phyloP scores from a whole-genome alignment of 2,329 filamentous ascomycete genomes.

The Drechslerella coelobrocha region DNA sequence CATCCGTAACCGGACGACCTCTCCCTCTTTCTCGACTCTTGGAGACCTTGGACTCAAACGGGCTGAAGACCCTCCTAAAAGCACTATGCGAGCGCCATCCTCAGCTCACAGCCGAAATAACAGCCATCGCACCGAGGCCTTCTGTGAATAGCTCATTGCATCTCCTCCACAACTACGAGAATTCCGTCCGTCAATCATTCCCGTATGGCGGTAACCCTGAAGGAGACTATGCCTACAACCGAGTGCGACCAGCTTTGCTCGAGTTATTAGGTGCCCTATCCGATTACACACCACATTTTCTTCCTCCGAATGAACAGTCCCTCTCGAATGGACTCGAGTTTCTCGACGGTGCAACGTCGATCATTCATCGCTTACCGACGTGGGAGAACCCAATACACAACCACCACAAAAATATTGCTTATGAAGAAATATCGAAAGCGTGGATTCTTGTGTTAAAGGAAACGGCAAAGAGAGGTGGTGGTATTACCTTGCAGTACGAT shows the following conservation, averaged over 20 bases:
- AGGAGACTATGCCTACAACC: constrained; percentile 93
- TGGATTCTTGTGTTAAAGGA: constrained; percentile 93
- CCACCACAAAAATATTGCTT: constrained; percentile 91
- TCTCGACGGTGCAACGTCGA: constrained; percentile 85
- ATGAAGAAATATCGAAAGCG: constrained; percentile 92
- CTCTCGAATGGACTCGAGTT: constrained; percentile 83
- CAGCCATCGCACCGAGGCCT: constrained; percentile 82
- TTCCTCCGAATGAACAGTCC: constrained; percentile 88
- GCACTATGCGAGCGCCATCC: constrained; percentile 90
- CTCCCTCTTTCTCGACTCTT: constrained; percentile 78
- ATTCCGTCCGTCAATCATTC: constrained; percentile 76
- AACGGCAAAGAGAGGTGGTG: constrained; percentile 86
- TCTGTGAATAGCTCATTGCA: constrained; percentile 79
- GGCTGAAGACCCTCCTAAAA: constrained; percentile 84
- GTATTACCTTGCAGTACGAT: constrained; percentile 85
- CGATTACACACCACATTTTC: constrained; percentile 94
- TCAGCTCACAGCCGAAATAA: constrained; percentile 82
- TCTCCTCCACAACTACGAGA: constrained; percentile 82
- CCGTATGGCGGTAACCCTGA: constrained; percentile 83
- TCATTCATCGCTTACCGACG: constrained; percentile 86
- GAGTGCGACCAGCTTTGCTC: constrained; percentile 79
- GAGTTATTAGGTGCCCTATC: constrained; percentile 86
- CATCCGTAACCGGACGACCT: constrained; percentile 73
- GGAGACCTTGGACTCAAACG: constrained; percentile 85
- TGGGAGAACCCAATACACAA: constrained; percentile 90